phyloP scores from a whole-genome alignment of 805 yeast species.

The Metschnikowia proteae region DNA sequence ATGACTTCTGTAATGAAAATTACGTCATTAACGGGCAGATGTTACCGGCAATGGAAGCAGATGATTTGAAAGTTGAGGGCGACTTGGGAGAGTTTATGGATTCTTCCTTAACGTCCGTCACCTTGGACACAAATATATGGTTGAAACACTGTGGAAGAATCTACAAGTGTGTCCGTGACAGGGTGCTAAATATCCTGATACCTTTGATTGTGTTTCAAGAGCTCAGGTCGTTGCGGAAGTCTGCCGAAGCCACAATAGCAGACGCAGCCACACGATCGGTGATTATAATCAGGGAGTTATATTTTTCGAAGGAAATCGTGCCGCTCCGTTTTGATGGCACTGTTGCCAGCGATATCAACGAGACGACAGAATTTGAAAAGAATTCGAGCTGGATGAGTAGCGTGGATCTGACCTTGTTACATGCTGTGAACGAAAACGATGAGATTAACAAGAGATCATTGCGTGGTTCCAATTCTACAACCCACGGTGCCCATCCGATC shows the following conservation, averaged over 20 bases:
- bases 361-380: slow-evolving; percentile 69
- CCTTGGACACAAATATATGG: slow-evolving; percentile 79
- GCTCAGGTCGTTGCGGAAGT: slow-evolving; percentile 62
- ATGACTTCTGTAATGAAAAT: slow-evolving; percentile 23
- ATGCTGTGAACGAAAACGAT: slow-evolving; percentile 43
- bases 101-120: slow-evolving; percentile 51
- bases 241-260: slow-evolving; percentile 67
- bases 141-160: slow-evolving; percentile 74
- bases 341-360: slow-evolving; percentile 63
- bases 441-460: slow-evolving; percentile 37
- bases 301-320: slow-evolving; percentile 49
- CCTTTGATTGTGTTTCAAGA: slow-evolving; percentile 80
- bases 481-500: slow-evolving; percentile 14
- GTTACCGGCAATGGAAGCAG: slow-evolving; percentile 12
- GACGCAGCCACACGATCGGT: slow-evolving; percentile 82
- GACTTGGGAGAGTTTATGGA: slow-evolving; percentile 58
- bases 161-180: slow-evolving; percentile 61
- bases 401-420: slow-evolving; percentile 66
- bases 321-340: slow-evolving; percentile 70
- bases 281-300: slow-evolving; percentile 65
- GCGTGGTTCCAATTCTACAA: slow-evolving; percentile 31
- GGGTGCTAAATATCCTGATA: slow-evolving; percentile 56
- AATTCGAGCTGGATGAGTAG: slow-evolving; percentile 68
- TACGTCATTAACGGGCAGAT: slow-evolving; percentile 23
- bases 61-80: slow-evolving; percentile 33